phyloP scores from a whole-genome alignment of 768 basidiomycete genomes.

The Calocera viscosa region DNA sequence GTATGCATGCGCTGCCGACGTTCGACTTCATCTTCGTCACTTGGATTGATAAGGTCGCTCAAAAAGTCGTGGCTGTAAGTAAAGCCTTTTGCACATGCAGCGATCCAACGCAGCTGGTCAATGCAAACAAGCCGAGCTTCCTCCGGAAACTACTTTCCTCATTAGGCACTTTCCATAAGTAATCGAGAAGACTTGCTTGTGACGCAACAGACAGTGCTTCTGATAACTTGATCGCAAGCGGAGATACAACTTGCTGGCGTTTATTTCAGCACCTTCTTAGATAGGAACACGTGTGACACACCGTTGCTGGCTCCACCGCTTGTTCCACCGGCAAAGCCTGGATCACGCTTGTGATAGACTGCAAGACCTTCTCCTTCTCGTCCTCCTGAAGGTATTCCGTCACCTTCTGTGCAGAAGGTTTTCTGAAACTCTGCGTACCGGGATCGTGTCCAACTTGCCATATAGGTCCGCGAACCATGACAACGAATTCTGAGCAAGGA shows the following conservation, averaged over 20 bases:
- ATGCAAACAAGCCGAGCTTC: conserved; percentile 55
- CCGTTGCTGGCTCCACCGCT: conserved; percentile 65
- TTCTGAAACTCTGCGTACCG: conserved; percentile 36
- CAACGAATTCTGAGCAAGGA: conserved; percentile 66
- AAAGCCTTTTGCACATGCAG: conserved; percentile 78
- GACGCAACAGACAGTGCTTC: conserved; percentile 45
- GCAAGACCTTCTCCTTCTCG: conserved; percentile 80
- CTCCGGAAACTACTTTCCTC: conserved; percentile 46
- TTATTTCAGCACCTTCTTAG: neutral
- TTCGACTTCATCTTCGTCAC: conserved; percentile 38
- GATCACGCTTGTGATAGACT: conserved; percentile 86
- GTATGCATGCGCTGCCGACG: conserved; percentile 44
- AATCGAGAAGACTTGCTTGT: conserved; percentile 31
- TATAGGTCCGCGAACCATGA: conserved; percentile 71
- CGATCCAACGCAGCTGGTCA: conserved; percentile 63
- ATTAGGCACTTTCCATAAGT: conserved; percentile 6
- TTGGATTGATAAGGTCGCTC: conserved; percentile 40
- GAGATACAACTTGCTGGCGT: conserved; percentile 23
- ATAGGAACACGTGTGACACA: conserved; percentile 22
- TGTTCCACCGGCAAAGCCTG: conserved; percentile 74
- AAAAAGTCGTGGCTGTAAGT: conserved; percentile 63
- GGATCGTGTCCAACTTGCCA: conserved; percentile 57
- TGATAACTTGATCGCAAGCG: conserved; percentile 58
- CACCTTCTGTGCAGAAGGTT: neutral
- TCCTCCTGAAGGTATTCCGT: conserved; percentile 40